These are phyloP conservation scores for Gilbertella persicaria DNA, from an alignment of 371 early-diverging fungal species.

Conservation along the genomic window DNA sequence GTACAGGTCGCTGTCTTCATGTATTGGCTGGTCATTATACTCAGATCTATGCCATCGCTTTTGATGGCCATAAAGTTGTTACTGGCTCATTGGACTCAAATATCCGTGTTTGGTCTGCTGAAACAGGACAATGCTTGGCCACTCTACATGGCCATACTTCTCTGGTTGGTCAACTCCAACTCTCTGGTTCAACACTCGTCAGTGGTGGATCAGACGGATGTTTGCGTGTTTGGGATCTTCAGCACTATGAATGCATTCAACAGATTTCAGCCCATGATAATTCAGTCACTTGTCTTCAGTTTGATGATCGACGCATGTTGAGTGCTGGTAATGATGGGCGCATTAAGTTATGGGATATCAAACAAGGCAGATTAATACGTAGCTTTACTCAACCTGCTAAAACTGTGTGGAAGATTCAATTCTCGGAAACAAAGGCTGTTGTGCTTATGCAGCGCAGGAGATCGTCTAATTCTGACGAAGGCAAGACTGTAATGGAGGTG, in stretches of 20 bases:
- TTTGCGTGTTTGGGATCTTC: constrained; percentile 86
- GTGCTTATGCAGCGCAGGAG: constrained; percentile 57
- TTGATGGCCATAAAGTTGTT: constrained; percentile 67
- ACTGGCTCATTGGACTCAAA: constrained; percentile 80
- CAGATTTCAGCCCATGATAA: constrained; percentile 79
- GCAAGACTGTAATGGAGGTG: constrained; percentile 52
- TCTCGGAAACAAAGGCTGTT: constrained; percentile 65
- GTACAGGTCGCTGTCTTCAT: constrained; percentile 70
- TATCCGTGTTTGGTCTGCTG: constrained; percentile 73
- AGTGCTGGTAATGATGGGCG: constrained; percentile 86
- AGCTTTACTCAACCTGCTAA: constrained; percentile 62
- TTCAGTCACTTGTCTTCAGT: constrained; percentile 86
- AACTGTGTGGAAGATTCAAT: constrained; percentile 65
- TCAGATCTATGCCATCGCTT: constrained; percentile 71
- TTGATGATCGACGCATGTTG: constrained; percentile 79
- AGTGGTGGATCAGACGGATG: constrained; percentile 89
- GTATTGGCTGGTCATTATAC: constrained; percentile 70
- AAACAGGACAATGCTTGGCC: constrained; percentile 60
- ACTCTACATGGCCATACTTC: constrained; percentile 80
- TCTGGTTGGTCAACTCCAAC: constrained; percentile 83
- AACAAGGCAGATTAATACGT: constrained; percentile 72
- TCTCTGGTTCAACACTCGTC: constrained; percentile 71
- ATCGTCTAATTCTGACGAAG: constrained; percentile 33
- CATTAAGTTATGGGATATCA: constrained; percentile 86
- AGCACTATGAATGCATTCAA: constrained; percentile 64